Percentiles rank a stretch among this genome's conserved stretches.
phyloP scores from a whole-genome alignment of 345 rosid genomes.

The Citrus inodora region DNA sequence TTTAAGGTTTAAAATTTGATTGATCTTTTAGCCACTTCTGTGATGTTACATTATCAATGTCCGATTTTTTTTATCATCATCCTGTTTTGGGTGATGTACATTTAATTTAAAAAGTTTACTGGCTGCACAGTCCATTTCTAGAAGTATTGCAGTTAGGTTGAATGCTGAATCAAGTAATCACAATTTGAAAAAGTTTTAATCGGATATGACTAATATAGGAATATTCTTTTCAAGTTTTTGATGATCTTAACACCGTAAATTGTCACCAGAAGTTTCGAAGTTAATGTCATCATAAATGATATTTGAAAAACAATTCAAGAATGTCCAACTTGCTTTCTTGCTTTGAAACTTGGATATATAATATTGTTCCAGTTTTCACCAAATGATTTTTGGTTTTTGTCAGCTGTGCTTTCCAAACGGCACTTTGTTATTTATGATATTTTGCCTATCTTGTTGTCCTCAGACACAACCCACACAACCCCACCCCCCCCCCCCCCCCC shows the following conservation, averaged over 20 bases:
- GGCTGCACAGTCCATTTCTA: not conserved
- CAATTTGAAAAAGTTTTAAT: not conserved
- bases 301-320: not conserved
- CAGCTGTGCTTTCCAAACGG: not conserved
- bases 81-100: not conserved
- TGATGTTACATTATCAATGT: not conserved
- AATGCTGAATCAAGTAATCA: not conserved
- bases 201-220: not conserved
- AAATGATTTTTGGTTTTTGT: not conserved
- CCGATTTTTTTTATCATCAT: not conserved
- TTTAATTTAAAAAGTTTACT: not conserved
- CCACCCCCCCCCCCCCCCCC: no score
- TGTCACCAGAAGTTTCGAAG: not conserved
- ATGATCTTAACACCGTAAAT: not conserved
- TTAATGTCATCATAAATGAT: not conserved
- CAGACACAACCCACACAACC: no score
- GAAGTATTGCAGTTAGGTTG: not conserved
- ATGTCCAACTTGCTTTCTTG: not conserved
- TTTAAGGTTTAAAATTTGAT: not conserved
- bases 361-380: not conserved
- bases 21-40: not conserved
- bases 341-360: not conserved
- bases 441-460: not conserved
- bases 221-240: not conserved
- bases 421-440: not conserved